Base-by-base conservation (phyloP, 1,284 basidiomycete species). In the Termitomyces sp. region DNA sequence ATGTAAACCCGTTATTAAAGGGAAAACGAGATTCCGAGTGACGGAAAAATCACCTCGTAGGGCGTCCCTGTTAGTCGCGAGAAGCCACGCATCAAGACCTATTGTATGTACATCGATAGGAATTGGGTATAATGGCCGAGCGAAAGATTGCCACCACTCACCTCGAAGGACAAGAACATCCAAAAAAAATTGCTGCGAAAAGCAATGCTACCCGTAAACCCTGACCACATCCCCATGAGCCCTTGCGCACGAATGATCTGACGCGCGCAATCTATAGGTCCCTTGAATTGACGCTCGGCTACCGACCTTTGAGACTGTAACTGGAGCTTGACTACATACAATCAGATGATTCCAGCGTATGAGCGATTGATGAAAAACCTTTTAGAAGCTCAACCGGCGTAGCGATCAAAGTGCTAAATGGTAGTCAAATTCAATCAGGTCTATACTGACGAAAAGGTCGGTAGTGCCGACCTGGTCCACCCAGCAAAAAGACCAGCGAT, bases 401-500 rank as follows among this genome's bases (percentile, higher is more conserved):
- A 2, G 86, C 84, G 21, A 90, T 68, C 18, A 86, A 60, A 14
- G 83, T 76, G 62, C 84, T 86, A 55, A 21, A 46, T 10, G 1
- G 11, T 10, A 24, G 16, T 34, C 16, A 11, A 35, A 51, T 31
- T 16, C 31, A 16, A 52, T 61, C 45, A 54, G 48, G 37, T 43
- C 10, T 33, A 31, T 28, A 41, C 35, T 28, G 21, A 18, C 11
- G 30, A 30, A 35, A 38, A 37, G 30, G 26, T 38, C 38, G 28
- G 41, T 39, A 28, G 18, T 7, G 3, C 49, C 38, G 65, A 84
- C 75, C 88, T 90, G 3, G 88, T 91, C 67, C 80, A 76, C 2
- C 89, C 88, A 5, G 88, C 88, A 59, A 82, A 76, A n/a, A 88
- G 65, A 0, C 88, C 89, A 1, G 88, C 86, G 19, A 87, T 54